Evolutionary conservation across 306 rosid species (phyloP), one percentile per base, ranked within the genome.

Genomic region (Chamaecrista fasciculata): DNA sequence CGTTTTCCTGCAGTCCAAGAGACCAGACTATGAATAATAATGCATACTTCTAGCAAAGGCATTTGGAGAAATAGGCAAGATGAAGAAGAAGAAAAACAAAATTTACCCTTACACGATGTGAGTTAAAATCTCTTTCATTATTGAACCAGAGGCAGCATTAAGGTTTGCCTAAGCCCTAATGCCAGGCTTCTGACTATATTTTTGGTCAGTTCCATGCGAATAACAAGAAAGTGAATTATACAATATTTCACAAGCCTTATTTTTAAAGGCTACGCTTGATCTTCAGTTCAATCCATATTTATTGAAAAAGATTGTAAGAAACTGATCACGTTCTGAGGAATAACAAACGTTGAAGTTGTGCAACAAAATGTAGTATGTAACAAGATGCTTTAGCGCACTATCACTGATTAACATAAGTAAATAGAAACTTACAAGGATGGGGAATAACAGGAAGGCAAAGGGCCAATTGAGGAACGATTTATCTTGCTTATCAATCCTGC

Each of bases 401-500:
- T 42, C 61, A 5, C 15, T 28, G 26, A 33, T 12, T 21, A 62
- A 50, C 19, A 75, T 16, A 51, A 73, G 56, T 34, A 70, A 18
- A 73, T 50, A 26, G 49, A 67, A 72, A 70, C 97, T 85, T 83
- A 95, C 99, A 95, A 80, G 69, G 91, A 87, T 15, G 99, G 95
- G 31, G 99, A 87, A 78, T 95, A 95, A 79, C 95, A 89, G 34
- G 99, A 70, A 68, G 99, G 99, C 81, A 95, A 74, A 62, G 98
- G 97, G 42, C 97, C 98, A 40, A 93, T 88, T 36, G 97, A 90
- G 70, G 98, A 93, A 72, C 98, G 98, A 49, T 93, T 93, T 40
- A 93, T 84, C 91, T 93, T 95, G 92, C 96, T 95, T 78, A 95
- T 91, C 76, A 95, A 80, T 62, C 99, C 99, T 6, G 97, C 99